phyloP scores from a whole-genome alignment of 768 basidiomycete genomes.

The Thelephora aurantiotincta region DNA sequence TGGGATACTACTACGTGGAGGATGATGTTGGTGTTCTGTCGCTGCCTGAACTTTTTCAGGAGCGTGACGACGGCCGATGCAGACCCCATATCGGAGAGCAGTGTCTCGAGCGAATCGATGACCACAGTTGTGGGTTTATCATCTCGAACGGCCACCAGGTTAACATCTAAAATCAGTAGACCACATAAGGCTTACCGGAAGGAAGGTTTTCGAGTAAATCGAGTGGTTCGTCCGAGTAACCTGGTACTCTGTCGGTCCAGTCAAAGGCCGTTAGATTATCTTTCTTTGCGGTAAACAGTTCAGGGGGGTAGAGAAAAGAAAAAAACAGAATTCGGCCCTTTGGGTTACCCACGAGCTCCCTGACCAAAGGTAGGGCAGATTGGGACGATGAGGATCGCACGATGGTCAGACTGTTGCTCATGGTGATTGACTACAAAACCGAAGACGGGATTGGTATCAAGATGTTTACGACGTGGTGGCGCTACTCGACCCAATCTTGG shows the following conservation, averaged over 20 bases:
- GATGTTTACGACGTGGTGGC: too few relatives aligned
- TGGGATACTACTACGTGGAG: conserved; percentile 29
- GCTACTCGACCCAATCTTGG: too few relatives aligned
- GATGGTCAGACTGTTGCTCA: conserved; percentile 6
- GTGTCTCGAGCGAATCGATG: conserved; percentile 61
- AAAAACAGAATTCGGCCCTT: conserved; percentile 29
- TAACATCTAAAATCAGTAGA: conserved; percentile 2
- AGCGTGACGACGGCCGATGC: conserved; percentile 5
- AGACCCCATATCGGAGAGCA: conserved; percentile 45
- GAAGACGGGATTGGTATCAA: too few relatives aligned
- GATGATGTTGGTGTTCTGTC: conserved; percentile 43
- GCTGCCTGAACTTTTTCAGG: neutral
- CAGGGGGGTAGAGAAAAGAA: conserved; percentile 41
- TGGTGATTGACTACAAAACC: neutral
- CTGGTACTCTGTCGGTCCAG: conserved; percentile 35
- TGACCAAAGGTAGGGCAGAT: conserved; percentile 13
- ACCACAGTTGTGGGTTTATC: conserved; percentile 42
- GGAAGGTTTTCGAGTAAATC: conserved; percentile 28
- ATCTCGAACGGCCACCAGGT: conserved; percentile 4
- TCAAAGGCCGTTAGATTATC: conserved; percentile 28
- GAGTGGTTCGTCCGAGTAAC: conserved; percentile 29
- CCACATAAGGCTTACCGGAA: conserved; percentile 16
- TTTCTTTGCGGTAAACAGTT: conserved; percentile 23
- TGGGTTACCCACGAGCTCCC: conserved; percentile 8
- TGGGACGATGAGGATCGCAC: conserved; percentile 16